These are phyloP conservation scores for Leccinellum albellum DNA, from an alignment of 768 basidiomycete genomes.

Conservation along the genomic window DNA sequence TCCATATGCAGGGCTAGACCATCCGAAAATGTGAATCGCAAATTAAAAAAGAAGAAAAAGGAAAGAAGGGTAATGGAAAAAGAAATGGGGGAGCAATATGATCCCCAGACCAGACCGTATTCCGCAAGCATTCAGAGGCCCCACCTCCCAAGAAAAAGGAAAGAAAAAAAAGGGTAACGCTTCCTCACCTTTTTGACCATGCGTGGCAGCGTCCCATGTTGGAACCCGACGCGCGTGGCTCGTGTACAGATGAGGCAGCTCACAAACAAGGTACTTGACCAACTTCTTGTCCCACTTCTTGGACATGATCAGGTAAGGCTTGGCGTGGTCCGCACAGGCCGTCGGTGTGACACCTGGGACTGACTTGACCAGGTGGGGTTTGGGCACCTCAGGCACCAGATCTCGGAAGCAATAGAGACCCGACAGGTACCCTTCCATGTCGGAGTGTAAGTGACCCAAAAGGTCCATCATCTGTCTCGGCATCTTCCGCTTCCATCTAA, in stretches of 20 bases:
- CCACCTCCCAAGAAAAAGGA: no score
- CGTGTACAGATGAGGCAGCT: conserved; percentile 93
- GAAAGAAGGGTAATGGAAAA: not conserved
- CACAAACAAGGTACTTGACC: conserved; percentile 81
- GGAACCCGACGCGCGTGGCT: conserved; percentile 80
- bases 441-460: not conserved
- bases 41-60: not conserved
- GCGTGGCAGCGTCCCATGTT: conserved; percentile 77
- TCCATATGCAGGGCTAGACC: not conserved
- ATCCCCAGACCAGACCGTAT: not conserved
- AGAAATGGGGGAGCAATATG: not conserved
- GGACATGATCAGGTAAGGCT: conserved; percentile 89
- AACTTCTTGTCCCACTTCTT: conserved; percentile 96
- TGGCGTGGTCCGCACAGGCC: conserved; percentile 77
- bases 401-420: not conserved
- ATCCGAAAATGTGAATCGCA: not conserved
- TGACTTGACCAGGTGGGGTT: conserved; percentile 74
- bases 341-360: conserved; percentile 76
- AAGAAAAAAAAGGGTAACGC: not conserved
- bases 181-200: conserved; percentile 76
- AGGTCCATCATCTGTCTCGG: not conserved
- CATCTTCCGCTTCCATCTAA: not conserved
- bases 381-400: conserved; percentile 32
- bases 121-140: not conserved
- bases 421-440: not conserved